Percentiles rank a stretch among this genome's conserved stretches.
Evolutionary conservation across 768 basidiomycete genomes (phyloP).

Genomic region (Suillus decipiens): DNA sequence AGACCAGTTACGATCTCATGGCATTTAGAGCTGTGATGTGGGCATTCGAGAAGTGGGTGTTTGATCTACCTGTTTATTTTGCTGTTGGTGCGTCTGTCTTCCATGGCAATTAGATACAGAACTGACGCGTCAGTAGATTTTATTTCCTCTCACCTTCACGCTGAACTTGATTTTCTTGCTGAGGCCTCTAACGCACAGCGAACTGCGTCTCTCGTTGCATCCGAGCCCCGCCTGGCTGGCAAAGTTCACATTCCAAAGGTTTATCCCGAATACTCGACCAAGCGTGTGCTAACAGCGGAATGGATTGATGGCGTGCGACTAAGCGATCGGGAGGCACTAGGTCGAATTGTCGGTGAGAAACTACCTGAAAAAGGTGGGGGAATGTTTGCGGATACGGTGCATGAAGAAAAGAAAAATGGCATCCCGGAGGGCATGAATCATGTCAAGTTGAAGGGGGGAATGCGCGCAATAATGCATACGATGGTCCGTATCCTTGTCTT

Average conservation of each 20-base stretch:
- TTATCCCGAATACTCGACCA: constrained; percentile 69
- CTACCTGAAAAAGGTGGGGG: constrained; percentile 1
- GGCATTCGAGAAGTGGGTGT: constrained; percentile 77
- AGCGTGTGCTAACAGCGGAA: constrained; percentile 80
- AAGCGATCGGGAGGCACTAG: constrained; percentile 61
- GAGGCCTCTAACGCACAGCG: constrained; percentile 78
- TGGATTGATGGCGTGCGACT: constrained; percentile 82
- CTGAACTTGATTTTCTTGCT: constrained; percentile 78
- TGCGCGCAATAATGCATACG: constrained; percentile 72
- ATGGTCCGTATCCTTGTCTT: constrained; percentile 42
- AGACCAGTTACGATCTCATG: constrained; percentile 83
- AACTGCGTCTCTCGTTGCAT: constrained; percentile 66
- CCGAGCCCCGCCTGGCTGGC: constrained; percentile 68
- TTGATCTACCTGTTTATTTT: constrained; percentile 85
- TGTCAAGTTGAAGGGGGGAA: constrained; percentile 53
- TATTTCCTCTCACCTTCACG: constrained; percentile 76
- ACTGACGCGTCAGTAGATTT: constrained; percentile 50
- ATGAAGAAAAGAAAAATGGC: constrained; percentile 1
- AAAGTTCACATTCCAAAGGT: constrained; percentile 81
- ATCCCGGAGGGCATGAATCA: constrained; percentile 1
- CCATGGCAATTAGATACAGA: neutral
- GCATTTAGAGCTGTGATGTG: constrained; percentile 75
- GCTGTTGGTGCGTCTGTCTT: constrained; percentile 56
- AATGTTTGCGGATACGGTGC: constrained; percentile 1
- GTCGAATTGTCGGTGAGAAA: constrained; percentile 56